Percentiles rank a stretch among this genome's conserved stretches.
Conservation (phyloP, 257 asterid genomes). For the Cynanchum wilfordii region DNA sequence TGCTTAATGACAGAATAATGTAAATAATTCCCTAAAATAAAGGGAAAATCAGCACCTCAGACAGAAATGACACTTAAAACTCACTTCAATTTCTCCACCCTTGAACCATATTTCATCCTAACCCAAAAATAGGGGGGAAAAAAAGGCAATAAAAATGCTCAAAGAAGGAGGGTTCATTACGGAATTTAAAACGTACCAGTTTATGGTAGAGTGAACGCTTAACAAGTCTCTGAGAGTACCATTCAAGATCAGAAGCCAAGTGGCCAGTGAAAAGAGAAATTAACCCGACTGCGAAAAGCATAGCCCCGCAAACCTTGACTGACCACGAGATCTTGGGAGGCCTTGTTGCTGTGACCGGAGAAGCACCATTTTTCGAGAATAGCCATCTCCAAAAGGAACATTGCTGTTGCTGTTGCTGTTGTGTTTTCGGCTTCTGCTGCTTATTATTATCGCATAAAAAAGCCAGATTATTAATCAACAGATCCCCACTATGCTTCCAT, state of each 20-base stretch:
- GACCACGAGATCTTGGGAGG: conserved; percentile 76
- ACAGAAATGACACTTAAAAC: not conserved
- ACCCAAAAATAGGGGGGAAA: not conserved
- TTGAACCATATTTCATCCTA: not conserved
- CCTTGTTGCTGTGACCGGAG: conserved; percentile 28
- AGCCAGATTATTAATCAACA: conserved; percentile 25
- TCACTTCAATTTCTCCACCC: not conserved
- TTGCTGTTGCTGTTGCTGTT: conserved; percentile 28
- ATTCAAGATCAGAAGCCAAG: conserved; percentile 86
- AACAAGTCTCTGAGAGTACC: conserved; percentile 80
- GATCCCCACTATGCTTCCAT: conserved; percentile 47
- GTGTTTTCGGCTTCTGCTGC: conserved; percentile 27
- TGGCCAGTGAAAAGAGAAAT: conserved; percentile 96
- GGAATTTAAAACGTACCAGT: conserved; percentile 28
- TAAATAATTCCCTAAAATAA: not conserved
- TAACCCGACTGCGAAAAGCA: conserved; percentile 79
- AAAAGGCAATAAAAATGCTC: not conserved
- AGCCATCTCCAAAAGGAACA: conserved; percentile 21
- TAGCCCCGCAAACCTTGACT: conserved; percentile 55
- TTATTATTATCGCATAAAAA: conserved; percentile 22
- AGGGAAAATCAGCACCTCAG: conserved; percentile 4
- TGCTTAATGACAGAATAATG: not conserved
- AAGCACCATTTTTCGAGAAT: not conserved
- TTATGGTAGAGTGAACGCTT: conserved; percentile 50
- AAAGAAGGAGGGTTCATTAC: not conserved